Percentiles rank a stretch among this genome's conserved stretches.
phyloP scores from a whole-genome alignment of 352 stramenopile species.

The Pythium sukuiense region DNA sequence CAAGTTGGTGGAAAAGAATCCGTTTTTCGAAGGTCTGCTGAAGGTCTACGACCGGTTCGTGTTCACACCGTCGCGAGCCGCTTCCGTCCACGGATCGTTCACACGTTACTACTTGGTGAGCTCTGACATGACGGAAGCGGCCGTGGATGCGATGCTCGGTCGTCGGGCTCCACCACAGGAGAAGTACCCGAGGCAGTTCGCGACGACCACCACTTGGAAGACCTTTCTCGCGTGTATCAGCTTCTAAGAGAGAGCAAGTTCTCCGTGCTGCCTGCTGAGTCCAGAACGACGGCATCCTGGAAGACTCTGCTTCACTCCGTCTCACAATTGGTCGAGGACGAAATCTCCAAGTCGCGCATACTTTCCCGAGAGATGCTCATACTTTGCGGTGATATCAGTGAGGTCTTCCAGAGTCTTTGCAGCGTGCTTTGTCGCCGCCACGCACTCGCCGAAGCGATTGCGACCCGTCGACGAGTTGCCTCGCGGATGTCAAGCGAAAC shows the following conservation, averaged over 20 bases:
- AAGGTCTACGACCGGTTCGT: conserved; percentile 27
- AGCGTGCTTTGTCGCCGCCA: conserved; percentile 19
- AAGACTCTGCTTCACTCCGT: conserved; percentile 8
- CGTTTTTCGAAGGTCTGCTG: conserved; percentile 34
- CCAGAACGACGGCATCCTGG: conserved; percentile 1
- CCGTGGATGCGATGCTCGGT: conserved; percentile 24
- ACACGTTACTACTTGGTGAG: conserved; percentile 31
- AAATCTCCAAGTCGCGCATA: conserved; percentile 34
- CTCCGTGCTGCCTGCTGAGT: conserved; percentile 17
- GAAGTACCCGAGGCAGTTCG: conserved; percentile 22
- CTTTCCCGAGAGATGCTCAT: conserved; percentile 35
- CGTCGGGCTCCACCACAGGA: conserved; percentile 1
- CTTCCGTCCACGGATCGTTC: conserved; percentile 26
- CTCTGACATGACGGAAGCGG: conserved; percentile 26
- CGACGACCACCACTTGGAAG: conserved; percentile 17
- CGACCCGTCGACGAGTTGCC: conserved; percentile 9
- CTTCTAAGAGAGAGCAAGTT: conserved; percentile 29
- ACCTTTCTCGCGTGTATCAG: conserved; percentile 30
- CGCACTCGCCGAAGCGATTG: conserved; percentile 24
- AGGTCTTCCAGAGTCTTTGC: conserved; percentile 30
- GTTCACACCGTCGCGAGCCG: conserved; percentile 32
- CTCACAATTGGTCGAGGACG: conserved; percentile 17
- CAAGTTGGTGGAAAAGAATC: conserved; percentile 12
- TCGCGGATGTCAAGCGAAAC: neutral
- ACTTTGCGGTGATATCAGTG: conserved; percentile 31